Evolutionary conservation across 768 basidiomycete genomes (phyloP), one percentile per base, ranked within the genome.

Genomic region (Gymnopilus junonius): DNA sequence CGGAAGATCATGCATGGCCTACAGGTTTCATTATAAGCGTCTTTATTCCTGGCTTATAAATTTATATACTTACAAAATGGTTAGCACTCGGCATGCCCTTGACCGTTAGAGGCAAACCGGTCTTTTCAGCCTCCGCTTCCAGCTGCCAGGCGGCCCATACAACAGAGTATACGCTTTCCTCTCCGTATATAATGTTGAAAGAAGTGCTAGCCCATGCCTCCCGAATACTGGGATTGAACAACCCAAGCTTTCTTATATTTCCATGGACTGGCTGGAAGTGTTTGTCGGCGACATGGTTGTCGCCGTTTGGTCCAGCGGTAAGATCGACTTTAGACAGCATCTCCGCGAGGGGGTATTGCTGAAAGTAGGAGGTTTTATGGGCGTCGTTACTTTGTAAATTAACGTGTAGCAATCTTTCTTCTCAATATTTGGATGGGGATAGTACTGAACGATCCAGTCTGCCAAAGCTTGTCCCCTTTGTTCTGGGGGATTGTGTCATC

Each of bases 381-480:
- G 63, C 0, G 23, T 58, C 20, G 62, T 39, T 10, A 57, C 7
- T 42, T 62, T 67, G 61, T 67, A 67, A n/a, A 67, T 35, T n/a
- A 67, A 43, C 7, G 42, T 62, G 46, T 62, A 23, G 40, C 57
- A 65, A 11, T 67, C 66, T 42, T 65, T 59, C 42, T 64, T 56
- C 4, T 56, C 55, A 23, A 64, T 43, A 17, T 67, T 31, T 2
- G 45, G 35, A 39, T 67, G 66, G 1, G 66, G 66, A 21, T 37
- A 67, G 42, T 67, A 67, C 20, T 67, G 66, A 1, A 32, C 8
- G 1, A 74, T 54, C 73, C 73, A 76, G 29, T 66, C 48, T 1
- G 34, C 67, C 27, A 76, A 73, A 0, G 61, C 68, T 21, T 32
- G 42, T 12, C 56, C 60, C 10, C 69, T 65, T 8, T 63, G 58